Evolutionary conservation across 192 early-diverging fungal genomes (phyloP), one percentile per base, ranked within the genome.

Genomic region (Coemansia sp.): DNA sequence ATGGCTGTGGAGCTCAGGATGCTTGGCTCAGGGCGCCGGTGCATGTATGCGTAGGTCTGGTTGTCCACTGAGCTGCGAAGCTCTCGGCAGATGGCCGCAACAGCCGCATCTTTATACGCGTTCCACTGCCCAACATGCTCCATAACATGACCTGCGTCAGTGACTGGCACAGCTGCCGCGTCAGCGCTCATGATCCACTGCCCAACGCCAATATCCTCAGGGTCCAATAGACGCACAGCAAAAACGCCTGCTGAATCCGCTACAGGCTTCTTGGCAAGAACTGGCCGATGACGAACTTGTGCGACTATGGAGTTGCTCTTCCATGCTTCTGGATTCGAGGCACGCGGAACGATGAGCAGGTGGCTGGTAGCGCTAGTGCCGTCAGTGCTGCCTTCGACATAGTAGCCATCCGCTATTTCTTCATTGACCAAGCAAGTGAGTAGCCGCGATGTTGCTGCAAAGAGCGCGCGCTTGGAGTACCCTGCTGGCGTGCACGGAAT

Each of bases 361-460:
- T 71, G 64, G 22, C 64, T 55, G 26, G 26, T 45, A 29, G n/a
- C 50, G 7, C 54, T 59, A 25, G 68, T 52, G 26, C 64, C 51
- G 26, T 25, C 38, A 29, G n/a, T 51, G 7, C 54, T 59, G 21
- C 62, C 27, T 27, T 64, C 69, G 11, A 82, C 62, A 55, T 78
- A 82, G 67, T 67, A 67, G 22, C 83, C 82, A 22, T 69, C 49
- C 8, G 81, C 82, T 10, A 89, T 71, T 4, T 53, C 41, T 69
- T 89, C 88, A 39, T 82, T 86, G 22, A 83, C 82, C 4, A 87
- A 62, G 37, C 87, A 88, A 5, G 80, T 53, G 19, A 88, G 59
- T 5, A 88, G 69, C n/a, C 88, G 81, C 9, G 86, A 86, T 7
- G 70, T 61, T 1, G 83, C 84, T 55, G 87, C 85, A 63, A 84